Evolutionary conservation across 2,329 filamentous ascomycete species (phyloP), one percentile per base, ranked within the genome.

Genomic region (Chaetoscypha palmicola): DNA sequence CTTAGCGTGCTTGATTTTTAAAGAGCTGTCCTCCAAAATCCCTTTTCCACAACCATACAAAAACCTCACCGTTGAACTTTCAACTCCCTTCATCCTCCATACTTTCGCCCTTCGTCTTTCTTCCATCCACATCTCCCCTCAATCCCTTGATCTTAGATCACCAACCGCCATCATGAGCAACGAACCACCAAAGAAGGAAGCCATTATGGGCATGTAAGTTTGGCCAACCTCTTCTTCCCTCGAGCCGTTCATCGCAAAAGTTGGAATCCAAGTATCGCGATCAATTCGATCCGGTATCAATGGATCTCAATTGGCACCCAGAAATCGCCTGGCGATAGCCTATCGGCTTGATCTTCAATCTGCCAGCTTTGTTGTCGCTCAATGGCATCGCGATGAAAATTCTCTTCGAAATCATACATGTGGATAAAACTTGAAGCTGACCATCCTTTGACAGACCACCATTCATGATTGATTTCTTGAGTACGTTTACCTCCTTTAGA

Each of bases 381-480:
- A 52, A 55, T 54, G 48, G 51, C 45, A 34, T 32, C 41, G 31
- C 46, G 44, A 50, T 45, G 34, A 45, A 54, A 52, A 43, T 51
- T 35, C 19, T 39, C 41, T n/a, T 42, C 26, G 17, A 42, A 31
- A 16, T 32, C 43, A 51, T 47, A 23, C 38, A 39, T 37, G 16
- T 24, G n/a, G 4, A 24, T 32, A 38, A 10, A 39, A 43, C 32
- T 28, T 40, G 12, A 45, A 53, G 53, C 58, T 61, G 49, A 62
- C 52, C 26, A 30, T 43, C 10, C 34, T 28, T 26, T n/a, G 41
- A 50, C 55, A 65, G 94, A 83, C 86, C 59, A 46, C 59, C 87
- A 70, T 97, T 97, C 80, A 67, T 96, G 68, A 87, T 94, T 68
- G 91, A 97, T 78, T 97, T 97, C 82, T 69, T 97, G 81, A 97